Evolutionary conservation across 2,329 filamentous ascomycete species (phyloP).

Genomic region (Colletotrichum coccodes): DNA sequence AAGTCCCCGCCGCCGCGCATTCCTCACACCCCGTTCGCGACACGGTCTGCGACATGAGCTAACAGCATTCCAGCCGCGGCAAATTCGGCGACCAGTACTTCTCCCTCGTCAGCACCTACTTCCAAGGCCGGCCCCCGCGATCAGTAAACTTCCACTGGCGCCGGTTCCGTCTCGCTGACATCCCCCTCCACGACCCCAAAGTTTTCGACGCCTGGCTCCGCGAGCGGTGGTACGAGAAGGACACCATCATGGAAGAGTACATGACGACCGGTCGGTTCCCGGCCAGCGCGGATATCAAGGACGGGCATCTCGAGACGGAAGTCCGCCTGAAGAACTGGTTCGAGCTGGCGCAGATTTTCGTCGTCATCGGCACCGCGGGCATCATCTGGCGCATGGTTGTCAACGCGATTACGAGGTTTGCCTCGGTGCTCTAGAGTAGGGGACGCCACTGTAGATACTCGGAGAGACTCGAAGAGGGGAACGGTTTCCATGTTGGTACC

Average conservation of each 20-base stretch:
- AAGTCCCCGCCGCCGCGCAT: conserved; percentile 53
- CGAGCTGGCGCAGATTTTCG: conserved; percentile 66
- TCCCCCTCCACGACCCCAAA: conserved; percentile 79
- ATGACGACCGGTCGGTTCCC: conserved; percentile 83
- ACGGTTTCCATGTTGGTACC: background rate
- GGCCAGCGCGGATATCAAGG: conserved; percentile 51
- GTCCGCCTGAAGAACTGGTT: conserved; percentile 63
- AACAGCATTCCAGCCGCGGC: conserved; percentile 65
- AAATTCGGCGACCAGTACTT: conserved; percentile 93
- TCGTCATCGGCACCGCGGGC: conserved; percentile 56
- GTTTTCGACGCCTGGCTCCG: conserved; percentile 87
- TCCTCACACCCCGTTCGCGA: background rate
- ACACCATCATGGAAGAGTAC: conserved; percentile 87
- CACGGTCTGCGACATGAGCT: background rate
- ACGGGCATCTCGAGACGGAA: conserved; percentile 66
- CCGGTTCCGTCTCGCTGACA: conserved; percentile 81
- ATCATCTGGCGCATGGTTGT: conserved; percentile 53
- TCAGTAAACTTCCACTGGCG: conserved; percentile 98
- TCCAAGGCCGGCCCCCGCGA: conserved; percentile 88
- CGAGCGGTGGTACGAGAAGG: conserved; percentile 92
- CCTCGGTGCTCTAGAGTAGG: background rate
- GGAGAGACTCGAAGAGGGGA: background rate
- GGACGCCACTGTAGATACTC: rapidly evolving
- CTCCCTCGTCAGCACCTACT: conserved; percentile 85
- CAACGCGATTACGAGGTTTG: conserved; percentile 35